A percentile compares a stretch with the other conserved stretches of the same genome.
Evolutionary conservation across 768 basidiomycete species (phyloP).

Genomic region (Leccinum rimulosum): DNA sequence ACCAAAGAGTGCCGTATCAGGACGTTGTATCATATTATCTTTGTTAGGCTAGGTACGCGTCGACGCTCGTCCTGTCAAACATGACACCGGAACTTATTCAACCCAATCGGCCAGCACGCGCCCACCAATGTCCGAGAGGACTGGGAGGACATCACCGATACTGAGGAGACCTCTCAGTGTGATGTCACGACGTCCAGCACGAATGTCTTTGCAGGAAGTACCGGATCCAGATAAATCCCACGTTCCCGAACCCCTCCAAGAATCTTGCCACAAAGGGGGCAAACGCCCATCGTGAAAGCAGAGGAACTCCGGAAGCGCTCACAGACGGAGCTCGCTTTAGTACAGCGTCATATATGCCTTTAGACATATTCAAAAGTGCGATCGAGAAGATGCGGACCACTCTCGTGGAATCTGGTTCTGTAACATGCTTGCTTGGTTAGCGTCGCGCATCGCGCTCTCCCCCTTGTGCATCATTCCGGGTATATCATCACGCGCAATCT

Average conservation of each 20-base stretch:
- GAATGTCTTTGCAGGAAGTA: conserved; percentile 2
- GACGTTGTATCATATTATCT: too few species aligned
- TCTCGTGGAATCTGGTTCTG: conserved; percentile 51
- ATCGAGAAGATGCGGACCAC: conserved; percentile 54
- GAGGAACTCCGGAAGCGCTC: conserved; percentile 22
- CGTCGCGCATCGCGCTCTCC: conserved; percentile 44
- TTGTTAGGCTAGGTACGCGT: too few species aligned
- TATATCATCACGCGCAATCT: conserved; percentile 49
- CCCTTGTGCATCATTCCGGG: conserved; percentile 66
- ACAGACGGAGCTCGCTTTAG: conserved; percentile 27
- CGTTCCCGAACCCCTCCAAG: conserved; percentile 22
- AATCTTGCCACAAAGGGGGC: conserved; percentile 14
- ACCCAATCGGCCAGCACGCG: too few species aligned
- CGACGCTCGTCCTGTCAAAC: too few species aligned
- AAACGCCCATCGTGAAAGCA: conserved; percentile 25
- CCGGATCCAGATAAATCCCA: conserved; percentile 15
- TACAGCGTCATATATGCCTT: conserved; percentile 41
- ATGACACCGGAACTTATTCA: not conserved
- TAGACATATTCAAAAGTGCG: conserved; percentile 47
- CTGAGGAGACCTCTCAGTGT: conserved; percentile 8
- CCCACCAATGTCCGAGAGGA: too few species aligned
- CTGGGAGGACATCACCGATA: not conserved
- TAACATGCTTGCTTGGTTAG: conserved; percentile 48
- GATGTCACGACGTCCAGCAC: conserved; percentile 4
- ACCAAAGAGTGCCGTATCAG: too few species aligned